These are phyloP conservation scores for Podila verticillata DNA, from an alignment of 192 early-diverging fungal species.

Conservation along the genomic window DNA sequence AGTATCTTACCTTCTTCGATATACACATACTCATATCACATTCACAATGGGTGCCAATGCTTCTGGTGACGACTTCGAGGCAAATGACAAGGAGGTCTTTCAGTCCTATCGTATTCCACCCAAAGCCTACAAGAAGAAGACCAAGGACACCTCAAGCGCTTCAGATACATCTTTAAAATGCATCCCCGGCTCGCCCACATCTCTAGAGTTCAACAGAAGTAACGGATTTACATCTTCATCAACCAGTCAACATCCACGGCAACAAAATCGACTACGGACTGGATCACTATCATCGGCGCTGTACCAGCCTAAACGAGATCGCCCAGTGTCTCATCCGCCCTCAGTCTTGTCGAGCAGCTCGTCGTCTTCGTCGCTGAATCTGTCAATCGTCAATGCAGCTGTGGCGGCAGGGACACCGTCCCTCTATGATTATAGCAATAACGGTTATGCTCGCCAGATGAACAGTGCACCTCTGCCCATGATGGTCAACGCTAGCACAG, in stretches of 20 bases:
- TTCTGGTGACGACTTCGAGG: constrained; percentile 33
- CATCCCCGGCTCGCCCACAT: constrained; percentile 11
- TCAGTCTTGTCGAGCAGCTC: constrained; percentile 24
- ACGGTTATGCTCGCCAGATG: not conserved
- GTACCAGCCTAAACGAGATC: constrained; percentile 7
- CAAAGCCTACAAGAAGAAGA: constrained; percentile 45
- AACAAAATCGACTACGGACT: constrained; percentile 8
- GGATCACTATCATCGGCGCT: constrained; percentile 29
- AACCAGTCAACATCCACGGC: constrained; percentile 7
- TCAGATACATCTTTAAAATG: not conserved
- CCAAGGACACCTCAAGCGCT: not conserved
- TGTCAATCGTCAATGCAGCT: constrained; percentile 44
- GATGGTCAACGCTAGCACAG: constrained; percentile 1
- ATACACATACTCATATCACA: not conserved
- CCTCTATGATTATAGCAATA: not conserved
- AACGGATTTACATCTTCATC: constrained; percentile 1
- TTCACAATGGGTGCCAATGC: constrained; percentile 34
- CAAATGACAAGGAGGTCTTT: constrained; percentile 42
- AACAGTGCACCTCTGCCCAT: constrained; percentile 32
- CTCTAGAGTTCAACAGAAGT: constrained; percentile 10
- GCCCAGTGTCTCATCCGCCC: constrained; percentile 42
- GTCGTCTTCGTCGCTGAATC: constrained; percentile 36
- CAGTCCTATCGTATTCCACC: constrained; percentile 50
- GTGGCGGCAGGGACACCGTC: constrained; percentile 32
- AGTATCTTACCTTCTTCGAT: not conserved